Evolutionary conservation across 73 alveolate genomes (phyloP).

Genomic region (Tetrahymena malaccensis): DNA sequence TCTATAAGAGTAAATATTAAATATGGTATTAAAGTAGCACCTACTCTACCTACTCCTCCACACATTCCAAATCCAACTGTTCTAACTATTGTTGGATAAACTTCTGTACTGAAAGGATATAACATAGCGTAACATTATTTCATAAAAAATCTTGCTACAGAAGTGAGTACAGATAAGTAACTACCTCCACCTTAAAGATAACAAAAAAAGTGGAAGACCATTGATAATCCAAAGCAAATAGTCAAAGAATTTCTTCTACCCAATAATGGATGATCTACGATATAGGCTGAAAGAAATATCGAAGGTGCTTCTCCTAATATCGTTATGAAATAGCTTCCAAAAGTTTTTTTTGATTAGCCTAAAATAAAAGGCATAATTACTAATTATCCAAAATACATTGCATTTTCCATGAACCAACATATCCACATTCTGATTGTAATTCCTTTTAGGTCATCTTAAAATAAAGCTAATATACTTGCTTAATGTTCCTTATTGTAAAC

Average conservation of each 20-base stretch:
- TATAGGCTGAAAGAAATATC: conserved; percentile 7
- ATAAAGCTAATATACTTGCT: not conserved
- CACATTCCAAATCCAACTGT: conserved; percentile 40
- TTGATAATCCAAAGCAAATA: conserved; percentile 3
- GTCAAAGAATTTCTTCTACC: conserved; percentile 36
- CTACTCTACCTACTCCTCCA: conserved; percentile 25
- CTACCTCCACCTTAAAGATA: conserved; percentile 15
- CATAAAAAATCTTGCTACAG: conserved; percentile 31
- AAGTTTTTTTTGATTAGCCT: conserved; percentile 15
- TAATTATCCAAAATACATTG: conserved; percentile 35
- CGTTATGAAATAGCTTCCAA: conserved; percentile 12
- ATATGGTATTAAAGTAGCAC: conserved; percentile 31
- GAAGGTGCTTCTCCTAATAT: conserved; percentile 36
- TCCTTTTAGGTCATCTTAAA: not conserved
- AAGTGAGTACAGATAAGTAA: not conserved
- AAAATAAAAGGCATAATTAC: conserved; percentile 24
- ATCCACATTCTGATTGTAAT: not conserved
- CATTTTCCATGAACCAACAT: not conserved
- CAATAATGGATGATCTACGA: conserved; percentile 13
- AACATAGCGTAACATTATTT: conserved; percentile 39
- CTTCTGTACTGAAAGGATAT: conserved; percentile 26
- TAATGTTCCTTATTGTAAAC: not conserved
- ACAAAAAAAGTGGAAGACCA: conserved; percentile 19
- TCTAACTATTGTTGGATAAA: conserved; percentile 11
- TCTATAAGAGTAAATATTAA: conserved; percentile 13